A percentile compares a stretch with the other conserved stretches of the same genome.
Evolutionary conservation across 805 yeast genomes (phyloP).

Genomic region (Spathaspora gorwiae): DNA sequence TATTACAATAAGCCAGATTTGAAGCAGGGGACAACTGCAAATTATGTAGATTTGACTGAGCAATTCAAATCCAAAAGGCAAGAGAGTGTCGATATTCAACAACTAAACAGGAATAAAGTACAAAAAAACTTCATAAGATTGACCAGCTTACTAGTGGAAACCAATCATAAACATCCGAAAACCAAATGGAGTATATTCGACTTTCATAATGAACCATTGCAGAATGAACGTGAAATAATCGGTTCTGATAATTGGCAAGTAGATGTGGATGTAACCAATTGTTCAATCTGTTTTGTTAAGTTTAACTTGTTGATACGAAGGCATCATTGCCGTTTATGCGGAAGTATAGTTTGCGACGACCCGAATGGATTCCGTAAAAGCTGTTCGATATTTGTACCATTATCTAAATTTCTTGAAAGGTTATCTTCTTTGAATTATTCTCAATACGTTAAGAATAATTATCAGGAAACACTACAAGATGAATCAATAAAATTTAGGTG

Average conservation of each 20-base stretch:
- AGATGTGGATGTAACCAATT: slow-evolving; percentile 39
- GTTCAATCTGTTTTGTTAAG: slow-evolving; percentile 57
- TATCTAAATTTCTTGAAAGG: slow-evolving; percentile 36
- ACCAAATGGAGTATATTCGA: background rate
- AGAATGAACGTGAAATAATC: slow-evolving; percentile 21
- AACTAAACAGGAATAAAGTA: slow-evolving; percentile 51
- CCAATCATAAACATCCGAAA: background rate
- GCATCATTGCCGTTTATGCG: slow-evolving; percentile 93
- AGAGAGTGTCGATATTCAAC: slow-evolving; percentile 41
- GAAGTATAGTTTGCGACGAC: slow-evolving; percentile 74
- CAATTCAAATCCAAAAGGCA: slow-evolving; percentile 41
- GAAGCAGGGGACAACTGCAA: slow-evolving; percentile 35
- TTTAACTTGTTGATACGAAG: slow-evolving; percentile 62
- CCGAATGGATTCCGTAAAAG: slow-evolving; percentile 31
- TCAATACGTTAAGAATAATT: slow-evolving; percentile 15
- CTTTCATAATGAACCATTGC: background rate
- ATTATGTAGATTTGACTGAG: slow-evolving; percentile 39
- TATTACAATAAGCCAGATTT: slow-evolving; percentile 53
- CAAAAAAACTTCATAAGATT: slow-evolving; percentile 57
- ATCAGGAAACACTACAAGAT: slow-evolving; percentile 9
- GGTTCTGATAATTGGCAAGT: slow-evolving; percentile 61
- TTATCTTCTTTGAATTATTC: slow-evolving; percentile 34
- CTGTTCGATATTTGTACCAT: slow-evolving; percentile 73
- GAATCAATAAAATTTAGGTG: slow-evolving; percentile 43
- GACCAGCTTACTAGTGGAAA: slow-evolving; percentile 21